These are phyloP conservation scores for Geranium brycei DNA, from an alignment of 345 rosid species.

Conservation along the genomic window DNA sequence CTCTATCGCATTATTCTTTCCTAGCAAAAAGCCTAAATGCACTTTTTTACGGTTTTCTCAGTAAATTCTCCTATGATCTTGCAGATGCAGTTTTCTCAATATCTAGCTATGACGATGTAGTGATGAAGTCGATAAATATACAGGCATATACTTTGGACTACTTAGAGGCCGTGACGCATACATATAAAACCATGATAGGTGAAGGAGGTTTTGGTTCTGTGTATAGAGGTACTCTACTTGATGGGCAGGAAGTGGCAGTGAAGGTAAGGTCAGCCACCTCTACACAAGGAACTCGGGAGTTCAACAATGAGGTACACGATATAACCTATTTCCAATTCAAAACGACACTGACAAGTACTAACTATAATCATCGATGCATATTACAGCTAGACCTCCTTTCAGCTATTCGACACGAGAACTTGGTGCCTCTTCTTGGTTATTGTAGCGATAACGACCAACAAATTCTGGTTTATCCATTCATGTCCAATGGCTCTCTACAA, in stretches of 20 bases:
- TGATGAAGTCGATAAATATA: constrained; percentile 31
- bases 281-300: constrained; percentile 43
- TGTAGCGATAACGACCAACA: constrained; percentile 59
- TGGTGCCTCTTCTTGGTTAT: constrained; percentile 60
- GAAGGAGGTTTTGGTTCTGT: constrained; percentile 53
- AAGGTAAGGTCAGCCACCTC: constrained; percentile 52
- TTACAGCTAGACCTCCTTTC: constrained; percentile 57
- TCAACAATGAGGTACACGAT: constrained; percentile 37
- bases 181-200: constrained; percentile 31
- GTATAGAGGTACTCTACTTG: constrained; percentile 34
- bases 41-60: constrained; percentile 4
- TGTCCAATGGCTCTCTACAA: constrained; percentile 65
- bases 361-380: constrained; percentile 5
- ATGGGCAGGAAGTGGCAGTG: constrained; percentile 44
- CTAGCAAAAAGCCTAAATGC: neutral
- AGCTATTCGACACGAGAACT: constrained; percentile 44
- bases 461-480: constrained; percentile 56
- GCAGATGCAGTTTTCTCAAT: constrained; percentile 45
- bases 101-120: constrained; percentile 22
- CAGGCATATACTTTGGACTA: constrained; percentile 27
- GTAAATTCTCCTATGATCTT: constrained; percentile 7
- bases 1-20: neutral
- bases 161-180: constrained; percentile 36
- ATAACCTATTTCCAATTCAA: neutral
- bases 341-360: neutral